phyloP scores from a whole-genome alignment of 352 stramenopile species.

The Pilasporangium apinafurcum region DNA sequence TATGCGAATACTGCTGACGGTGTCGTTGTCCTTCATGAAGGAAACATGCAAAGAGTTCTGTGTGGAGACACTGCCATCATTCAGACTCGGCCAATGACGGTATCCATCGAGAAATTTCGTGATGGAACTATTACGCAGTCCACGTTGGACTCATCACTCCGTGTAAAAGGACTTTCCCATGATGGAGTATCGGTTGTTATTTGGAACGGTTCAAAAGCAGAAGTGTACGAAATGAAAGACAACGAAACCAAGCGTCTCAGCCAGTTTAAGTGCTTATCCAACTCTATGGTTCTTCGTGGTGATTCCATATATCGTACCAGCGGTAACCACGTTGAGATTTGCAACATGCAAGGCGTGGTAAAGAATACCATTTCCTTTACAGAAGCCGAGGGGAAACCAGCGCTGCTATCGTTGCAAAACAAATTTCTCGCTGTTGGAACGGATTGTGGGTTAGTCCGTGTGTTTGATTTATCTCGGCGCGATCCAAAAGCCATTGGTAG shows the following conservation, averaged over 20 bases:
- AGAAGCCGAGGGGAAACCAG: constrained; percentile 81
- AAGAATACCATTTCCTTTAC: constrained; percentile 89
- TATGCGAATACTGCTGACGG: constrained; percentile 65
- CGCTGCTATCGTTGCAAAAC: constrained; percentile 80
- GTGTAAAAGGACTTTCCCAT: constrained; percentile 84
- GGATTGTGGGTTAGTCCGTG: constrained; percentile 73
- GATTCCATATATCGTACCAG: constrained; percentile 86
- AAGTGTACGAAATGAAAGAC: constrained; percentile 86
- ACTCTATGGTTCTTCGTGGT: constrained; percentile 65
- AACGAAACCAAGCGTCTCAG: constrained; percentile 43
- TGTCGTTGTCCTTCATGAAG: constrained; percentile 81
- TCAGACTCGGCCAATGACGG: constrained; percentile 59
- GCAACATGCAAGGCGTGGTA: constrained; percentile 81
- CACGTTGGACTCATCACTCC: constrained; percentile 51
- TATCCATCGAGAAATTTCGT: constrained; percentile 75
- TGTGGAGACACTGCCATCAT: constrained; percentile 81
- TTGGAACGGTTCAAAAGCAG: constrained; percentile 80
- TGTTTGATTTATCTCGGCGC: constrained; percentile 81
- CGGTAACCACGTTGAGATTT: constrained; percentile 85
- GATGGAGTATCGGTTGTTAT: constrained; percentile 69
- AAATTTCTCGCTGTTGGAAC: constrained; percentile 90
- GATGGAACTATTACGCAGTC: constrained; percentile 66
- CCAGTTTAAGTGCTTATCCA: constrained; percentile 74
- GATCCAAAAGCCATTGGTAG: constrained; percentile 86
- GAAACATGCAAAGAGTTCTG: constrained; percentile 76